Evolutionary conservation across 225 moss, liverwort and hornwort genomes (phyloP), one percentile per base, ranked within the genome.

Genomic region (Pseudisothecium myosuroides): DNA sequence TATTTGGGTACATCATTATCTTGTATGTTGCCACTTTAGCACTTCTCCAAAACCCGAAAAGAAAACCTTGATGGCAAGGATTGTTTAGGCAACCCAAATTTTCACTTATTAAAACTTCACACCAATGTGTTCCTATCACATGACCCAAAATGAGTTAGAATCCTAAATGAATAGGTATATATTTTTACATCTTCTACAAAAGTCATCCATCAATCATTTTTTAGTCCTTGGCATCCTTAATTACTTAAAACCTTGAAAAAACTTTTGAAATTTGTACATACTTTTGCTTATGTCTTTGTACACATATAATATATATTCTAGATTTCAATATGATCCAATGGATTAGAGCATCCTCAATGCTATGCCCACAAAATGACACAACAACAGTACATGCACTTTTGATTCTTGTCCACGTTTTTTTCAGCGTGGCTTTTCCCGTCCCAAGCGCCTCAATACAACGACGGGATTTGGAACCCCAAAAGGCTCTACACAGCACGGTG

Each of bases 111-210:
- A 6, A 14, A 22, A 21, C 36, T 22, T 76, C 21, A 31, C 1
- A 0, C 3, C 1, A 8, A 24, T 26, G 26, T 1, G 0, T 26
- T 15, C 41, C 5, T 8, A 14, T 41, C 14, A 68, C 1, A 2
- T 7, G 23, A 13, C 8, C 15, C 0, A 8, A 71, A 41, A 71
- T 71, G 41, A 71, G 54, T 71, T 0, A 26, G 5, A 71, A 26
- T 26, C 5, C 3, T 26, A 0, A 14, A 41, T 14, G 26, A 41
- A 69, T 69, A 71, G 24, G 26, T 14, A 5, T 9, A 15, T 22
- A 23, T n/a, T 20, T 13, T 69, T 41, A 41, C 8, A 26, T 41
- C 14, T 41, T 3, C 1, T 41, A 4, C 41, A 5, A 39, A 14
- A 14, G 1, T 8, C 69, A 26, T 41, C 26, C 9, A 15, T 26